These are phyloP conservation scores for Pythium brachiatum DNA, from an alignment of 352 stramenopile genomes.

Conservation along the genomic window DNA sequence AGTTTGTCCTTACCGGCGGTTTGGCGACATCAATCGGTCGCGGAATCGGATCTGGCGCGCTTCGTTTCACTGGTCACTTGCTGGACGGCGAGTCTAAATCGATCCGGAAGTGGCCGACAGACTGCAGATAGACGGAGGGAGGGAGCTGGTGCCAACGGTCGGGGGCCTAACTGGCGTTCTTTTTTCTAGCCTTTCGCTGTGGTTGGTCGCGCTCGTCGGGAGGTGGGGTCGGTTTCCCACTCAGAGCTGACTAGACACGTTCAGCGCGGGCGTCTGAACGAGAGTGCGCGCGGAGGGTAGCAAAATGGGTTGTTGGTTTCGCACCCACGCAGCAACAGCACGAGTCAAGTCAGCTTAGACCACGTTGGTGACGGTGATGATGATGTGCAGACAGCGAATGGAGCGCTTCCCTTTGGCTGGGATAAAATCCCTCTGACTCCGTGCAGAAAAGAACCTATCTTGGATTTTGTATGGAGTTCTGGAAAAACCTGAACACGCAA, in stretches of 20 bases:
- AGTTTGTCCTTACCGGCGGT: background rate
- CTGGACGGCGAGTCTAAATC: background rate
- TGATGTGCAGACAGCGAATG: background rate
- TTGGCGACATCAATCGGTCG: background rate
- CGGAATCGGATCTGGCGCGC: background rate
- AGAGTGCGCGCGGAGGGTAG: background rate
- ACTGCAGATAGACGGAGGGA: background rate
- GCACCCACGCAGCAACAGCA: background rate
- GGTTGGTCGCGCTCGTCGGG: background rate
- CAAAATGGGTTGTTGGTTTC: background rate
- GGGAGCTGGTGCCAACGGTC: background rate
- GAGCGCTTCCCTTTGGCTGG: constrained; percentile 8
- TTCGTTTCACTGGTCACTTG: background rate
- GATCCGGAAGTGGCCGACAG: background rate
- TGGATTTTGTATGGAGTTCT: constrained; percentile 15
- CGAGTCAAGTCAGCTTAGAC: constrained; percentile 2
- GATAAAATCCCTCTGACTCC: constrained; percentile 5
- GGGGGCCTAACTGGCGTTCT: background rate
- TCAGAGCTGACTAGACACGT: background rate
- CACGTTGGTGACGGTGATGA: background rate
- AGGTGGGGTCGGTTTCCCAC: background rate
- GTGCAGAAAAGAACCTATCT: constrained; percentile 21
- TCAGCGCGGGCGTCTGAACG: background rate
- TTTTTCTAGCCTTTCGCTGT: constrained; percentile 4
- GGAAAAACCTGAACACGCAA: constrained; percentile 24